Evolutionary conservation across 352 stramenopile species (phyloP).

Genomic region (Phytophthora nicotianae): DNA sequence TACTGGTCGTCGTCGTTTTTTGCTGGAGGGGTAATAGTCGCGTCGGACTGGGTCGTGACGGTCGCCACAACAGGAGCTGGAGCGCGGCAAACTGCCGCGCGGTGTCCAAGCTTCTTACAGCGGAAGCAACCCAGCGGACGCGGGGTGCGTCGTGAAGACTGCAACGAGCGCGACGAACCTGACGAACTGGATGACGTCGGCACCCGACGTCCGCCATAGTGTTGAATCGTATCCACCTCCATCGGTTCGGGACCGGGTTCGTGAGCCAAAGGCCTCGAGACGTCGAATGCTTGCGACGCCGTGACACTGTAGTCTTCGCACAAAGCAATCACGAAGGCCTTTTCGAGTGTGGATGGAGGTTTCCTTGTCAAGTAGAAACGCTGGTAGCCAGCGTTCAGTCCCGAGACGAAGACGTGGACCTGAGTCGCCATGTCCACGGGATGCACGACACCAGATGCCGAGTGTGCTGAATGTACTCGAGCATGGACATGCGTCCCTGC

Average conservation of each 20-base stretch:
- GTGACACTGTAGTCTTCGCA: not conserved
- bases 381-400: not conserved
- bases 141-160: not conserved
- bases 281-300: not conserved
- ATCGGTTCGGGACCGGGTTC: not conserved
- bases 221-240: not conserved
- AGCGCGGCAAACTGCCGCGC: constrained; percentile 2
- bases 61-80: not conserved
- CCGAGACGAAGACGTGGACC: constrained; percentile 1
- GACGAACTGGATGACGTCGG: not conserved
- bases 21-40: not conserved
- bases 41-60: not conserved
- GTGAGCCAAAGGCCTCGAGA: not conserved
- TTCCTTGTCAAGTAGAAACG: not conserved
- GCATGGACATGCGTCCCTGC: not conserved
- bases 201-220: not conserved
- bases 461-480: not conserved
- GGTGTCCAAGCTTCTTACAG: not conserved
- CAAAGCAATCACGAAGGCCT: not conserved
- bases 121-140: not conserved
- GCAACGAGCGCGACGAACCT: not conserved
- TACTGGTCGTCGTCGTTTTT: not conserved
- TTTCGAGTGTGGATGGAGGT: not conserved
- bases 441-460: not conserved
- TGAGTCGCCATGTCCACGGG: not conserved